Conservation (phyloP, 192 early-diverging fungal genomes). For the Backusella tuberculispora region DNA sequence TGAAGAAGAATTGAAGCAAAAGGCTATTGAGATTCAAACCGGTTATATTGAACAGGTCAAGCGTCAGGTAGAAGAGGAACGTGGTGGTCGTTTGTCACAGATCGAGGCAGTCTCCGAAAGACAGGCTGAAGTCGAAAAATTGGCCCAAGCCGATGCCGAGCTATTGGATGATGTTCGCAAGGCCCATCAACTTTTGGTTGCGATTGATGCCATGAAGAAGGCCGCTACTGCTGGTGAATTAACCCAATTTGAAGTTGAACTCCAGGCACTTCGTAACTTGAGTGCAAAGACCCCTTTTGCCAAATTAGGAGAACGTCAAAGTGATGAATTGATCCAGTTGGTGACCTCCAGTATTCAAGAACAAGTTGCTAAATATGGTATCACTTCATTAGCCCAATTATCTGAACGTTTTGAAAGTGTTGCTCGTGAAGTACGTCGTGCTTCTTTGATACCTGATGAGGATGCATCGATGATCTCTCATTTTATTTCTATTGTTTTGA, state of each 20-base stretch:
- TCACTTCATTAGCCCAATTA: conserved; percentile 69
- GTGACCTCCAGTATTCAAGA: conserved; percentile 68
- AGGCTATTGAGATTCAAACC: conserved; percentile 71
- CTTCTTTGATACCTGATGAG: conserved; percentile 84
- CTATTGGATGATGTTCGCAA: conserved; percentile 63
- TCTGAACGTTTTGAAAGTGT: conserved; percentile 72
- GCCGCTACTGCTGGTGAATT: conserved; percentile 51
- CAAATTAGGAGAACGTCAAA: conserved; percentile 36
- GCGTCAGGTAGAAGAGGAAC: conserved; percentile 84
- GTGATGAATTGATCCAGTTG: conserved; percentile 52
- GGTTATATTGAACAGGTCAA: conserved; percentile 78
- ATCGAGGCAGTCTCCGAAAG: conserved; percentile 79
- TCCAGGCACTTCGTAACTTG: conserved; percentile 62
- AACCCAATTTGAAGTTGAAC: conserved; percentile 71
- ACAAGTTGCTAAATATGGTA: conserved; percentile 61
- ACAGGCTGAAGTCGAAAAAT: conserved; percentile 69
- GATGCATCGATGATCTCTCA: conserved; percentile 86
- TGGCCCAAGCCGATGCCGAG: conserved; percentile 70
- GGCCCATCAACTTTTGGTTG: conserved; percentile 67
- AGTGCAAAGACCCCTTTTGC: conserved; percentile 47
- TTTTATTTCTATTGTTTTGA: conserved; percentile 69
- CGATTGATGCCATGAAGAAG: conserved; percentile 68
- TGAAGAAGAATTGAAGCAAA: conserved; percentile 59
- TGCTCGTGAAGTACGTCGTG: conserved; percentile 70
- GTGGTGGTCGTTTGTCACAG: conserved; percentile 85